Evolutionary conservation across 352 stramenopile species (phyloP), one percentile per base, ranked within the genome.

Genomic region (Globisporangium orthogonon): DNA sequence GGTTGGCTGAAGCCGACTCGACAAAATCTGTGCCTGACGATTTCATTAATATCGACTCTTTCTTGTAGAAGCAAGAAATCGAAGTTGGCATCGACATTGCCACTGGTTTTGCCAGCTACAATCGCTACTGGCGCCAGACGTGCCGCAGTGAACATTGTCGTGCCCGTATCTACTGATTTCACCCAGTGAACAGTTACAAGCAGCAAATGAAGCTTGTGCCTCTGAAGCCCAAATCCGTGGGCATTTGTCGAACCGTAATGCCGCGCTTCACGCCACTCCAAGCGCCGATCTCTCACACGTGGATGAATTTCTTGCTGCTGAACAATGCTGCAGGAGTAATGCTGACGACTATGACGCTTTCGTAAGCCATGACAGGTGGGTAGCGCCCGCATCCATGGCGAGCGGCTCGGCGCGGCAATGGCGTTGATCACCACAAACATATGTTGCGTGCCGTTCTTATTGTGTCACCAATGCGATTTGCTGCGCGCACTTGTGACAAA

Each of bases 171-270:
- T 5, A 28, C 37, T 2, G 63, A 59, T 28, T 31, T 43, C 52
- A 53, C 4, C 47, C 47, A 7, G 10, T 35, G 18, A 11, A 18
- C 2, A 40, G 56, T 17, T 30, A 39, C 29, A 50, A 54, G 30
- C 67, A 74, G 51, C 70, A 73, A 58, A 58, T 75, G 14, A 73
- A 67, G 40, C 61, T 78, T 7, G 61, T 73, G n/a, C 55, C 67
- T 11, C 52, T 72, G 18, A 67, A 69, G 28, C 60, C 73, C 10
- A 57, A 50, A 17, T 43, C 45, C 23, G 52, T 76, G 29, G 69
- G 74, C 48, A 41, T 64, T 30, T 56, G 69, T 2, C 17, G 15
- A 15, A 52, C 50, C 5, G 14, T 52, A 9, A 4, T 33, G 3
- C 56, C 45, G 29, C 30, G 33, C 64, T 54, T 59, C 62, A 2